Conservation (phyloP, 1,139 yeast species). For the Suhomyces bribrorum region DNA sequence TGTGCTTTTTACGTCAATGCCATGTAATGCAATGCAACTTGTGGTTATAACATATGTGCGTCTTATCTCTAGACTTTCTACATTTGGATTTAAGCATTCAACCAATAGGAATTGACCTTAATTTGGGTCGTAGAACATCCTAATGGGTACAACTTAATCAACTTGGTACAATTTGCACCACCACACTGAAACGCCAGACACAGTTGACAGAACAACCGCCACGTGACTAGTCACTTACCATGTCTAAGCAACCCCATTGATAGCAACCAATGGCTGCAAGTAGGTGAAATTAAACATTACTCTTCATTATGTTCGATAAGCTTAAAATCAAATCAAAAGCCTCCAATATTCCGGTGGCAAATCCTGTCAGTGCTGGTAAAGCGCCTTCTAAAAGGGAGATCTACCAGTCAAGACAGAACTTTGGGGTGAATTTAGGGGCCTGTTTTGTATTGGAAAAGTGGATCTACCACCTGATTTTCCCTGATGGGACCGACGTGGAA, state of each 20-base stretch:
- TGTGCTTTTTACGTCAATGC: too few relatives aligned
- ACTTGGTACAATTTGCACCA: background rate
- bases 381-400: conserved; percentile 53
- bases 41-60: too few relatives aligned
- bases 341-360: conserved; percentile 28
- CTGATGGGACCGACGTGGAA: conserved; percentile 60
- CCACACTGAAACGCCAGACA: too few relatives aligned
- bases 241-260: background rate
- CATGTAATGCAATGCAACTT: too few relatives aligned
- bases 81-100: too few relatives aligned
- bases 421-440: conserved; percentile 88
- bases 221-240: conserved; percentile 1
- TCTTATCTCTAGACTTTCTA: too few relatives aligned
- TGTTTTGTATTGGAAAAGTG: conserved; percentile 79
- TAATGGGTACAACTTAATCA: background rate
- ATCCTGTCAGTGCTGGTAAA: conserved; percentile 30
- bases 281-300: too few relatives aligned
- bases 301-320: conserved; percentile 41
- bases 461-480: conserved; percentile 61
- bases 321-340: conserved; percentile 43
- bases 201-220: too few relatives aligned
- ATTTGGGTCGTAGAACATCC: too few relatives aligned
- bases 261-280: background rate
- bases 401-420: conserved; percentile 65
- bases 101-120: too few relatives aligned